These are phyloP conservation scores for Mycena vitilis DNA, from an alignment of 768 basidiomycete species.

Conservation along the genomic window DNA sequence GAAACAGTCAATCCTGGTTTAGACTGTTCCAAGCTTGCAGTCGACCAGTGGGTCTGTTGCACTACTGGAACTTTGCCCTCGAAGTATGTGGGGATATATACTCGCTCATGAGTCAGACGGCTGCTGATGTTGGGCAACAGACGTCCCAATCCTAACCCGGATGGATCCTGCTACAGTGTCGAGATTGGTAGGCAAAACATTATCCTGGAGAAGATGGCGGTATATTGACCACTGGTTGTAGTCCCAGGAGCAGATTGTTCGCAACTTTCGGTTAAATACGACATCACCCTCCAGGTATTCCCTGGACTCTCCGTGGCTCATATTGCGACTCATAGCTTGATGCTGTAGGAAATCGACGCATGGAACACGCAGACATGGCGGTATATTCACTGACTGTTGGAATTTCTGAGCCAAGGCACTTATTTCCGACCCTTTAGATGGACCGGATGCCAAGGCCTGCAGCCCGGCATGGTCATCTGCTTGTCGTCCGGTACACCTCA, in stretches of 20 bases:
- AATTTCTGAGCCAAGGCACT: not conserved
- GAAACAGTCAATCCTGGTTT: conserved; percentile 8
- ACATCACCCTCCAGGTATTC: conserved; percentile 15
- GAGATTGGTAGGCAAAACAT: not conserved
- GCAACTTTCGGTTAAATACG: conserved; percentile 18
- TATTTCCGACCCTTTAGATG: not conserved
- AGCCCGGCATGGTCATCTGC: not conserved
- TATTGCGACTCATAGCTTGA: not conserved
- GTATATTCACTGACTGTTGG: not conserved
- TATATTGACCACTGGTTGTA: not conserved
- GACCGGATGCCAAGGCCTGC: conserved; percentile 6
- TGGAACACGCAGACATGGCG: conserved; percentile 2
- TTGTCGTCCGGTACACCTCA: conserved; percentile 1
- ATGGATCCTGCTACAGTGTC: conserved; percentile 7
- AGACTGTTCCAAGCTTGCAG: conserved; percentile 17
- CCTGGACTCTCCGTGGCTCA: not conserved
- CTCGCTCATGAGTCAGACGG: not conserved
- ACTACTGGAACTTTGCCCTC: conserved; percentile 19
- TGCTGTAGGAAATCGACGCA: conserved; percentile 1
- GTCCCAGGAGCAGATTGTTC: conserved; percentile 10
- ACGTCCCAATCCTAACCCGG: conserved; percentile 2
- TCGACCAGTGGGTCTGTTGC: conserved; percentile 24
- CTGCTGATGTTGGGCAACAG: not conserved
- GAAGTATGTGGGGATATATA: not conserved
- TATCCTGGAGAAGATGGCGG: too few species aligned